Evolutionary conservation across 208 protist species (phyloP), one percentile per base, ranked within the genome.

Genomic region (Herpetomonas samuelpessoai): DNA sequence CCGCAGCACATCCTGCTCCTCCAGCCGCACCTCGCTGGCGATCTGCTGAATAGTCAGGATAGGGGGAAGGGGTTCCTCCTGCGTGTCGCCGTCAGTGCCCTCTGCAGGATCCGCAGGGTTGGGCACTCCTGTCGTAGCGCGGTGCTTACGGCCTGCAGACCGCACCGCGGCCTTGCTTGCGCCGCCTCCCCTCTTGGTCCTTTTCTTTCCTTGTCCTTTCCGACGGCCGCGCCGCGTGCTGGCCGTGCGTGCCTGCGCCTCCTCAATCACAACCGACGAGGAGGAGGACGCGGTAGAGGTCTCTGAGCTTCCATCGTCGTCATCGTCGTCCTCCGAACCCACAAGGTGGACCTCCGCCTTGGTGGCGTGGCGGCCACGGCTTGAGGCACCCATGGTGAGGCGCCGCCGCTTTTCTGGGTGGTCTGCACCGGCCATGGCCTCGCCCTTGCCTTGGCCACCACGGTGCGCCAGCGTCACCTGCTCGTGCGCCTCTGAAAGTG

Each of bases 1-100:
- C 44, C 65, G 71, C 30, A 89, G 71, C 50, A 91, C 89, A 59
- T 96, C 89, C 4, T 79, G 73, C 49, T 88, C 86, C 54, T 93
- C 89, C 46, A 96, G 62, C 3, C 74, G 68, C 46, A 86, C 76
- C 38, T 68, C 67, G 22, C 57, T 49, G 1, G 86, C 86, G 39
- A 96, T 88, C 9, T 86, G 63, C 18, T 66, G 60, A 3, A 91
- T 59, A 19, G 69, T 83, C 29, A 57, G n/a, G 22, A 30, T 65
- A 19, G 52, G 25, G 0, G 46, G 26, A 12, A 29, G 29, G 1
- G 44, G 16, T 2, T 46, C 52, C n/a, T 45, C 52, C 3, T 53
- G 35, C 4, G 4, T 38, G 19, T 3, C 39, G 19, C 30, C 57
- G 30, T 39, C 14, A 6, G 51, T 29, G n/a, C 27, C 1, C 7